Percentiles rank a stretch among this genome's conserved stretches.
Evolutionary conservation across 805 yeast genomes (phyloP).

Genomic region (Metschnikowia borealis): DNA sequence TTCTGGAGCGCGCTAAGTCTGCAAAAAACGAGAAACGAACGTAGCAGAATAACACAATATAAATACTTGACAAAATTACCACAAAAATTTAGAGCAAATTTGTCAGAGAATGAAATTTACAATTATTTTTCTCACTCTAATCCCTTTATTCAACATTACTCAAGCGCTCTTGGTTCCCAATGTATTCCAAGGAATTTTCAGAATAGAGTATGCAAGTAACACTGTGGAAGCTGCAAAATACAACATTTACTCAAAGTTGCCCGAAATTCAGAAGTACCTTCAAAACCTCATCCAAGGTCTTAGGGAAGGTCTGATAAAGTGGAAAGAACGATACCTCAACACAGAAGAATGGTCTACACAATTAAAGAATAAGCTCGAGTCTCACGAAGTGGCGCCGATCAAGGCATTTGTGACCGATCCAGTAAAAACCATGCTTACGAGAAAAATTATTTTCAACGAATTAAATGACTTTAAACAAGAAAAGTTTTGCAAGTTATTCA

Average conservation of each 20-base stretch:
- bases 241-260: neutral
- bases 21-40: neutral
- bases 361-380: neutral
- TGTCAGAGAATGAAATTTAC: neutral
- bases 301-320: neutral
- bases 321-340: neutral
- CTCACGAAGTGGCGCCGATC: neutral
- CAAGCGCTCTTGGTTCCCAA: neutral
- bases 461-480: neutral
- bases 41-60: neutral
- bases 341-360: neutral
- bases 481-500: constrained; percentile 1
- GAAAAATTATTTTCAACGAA: neutral
- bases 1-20: neutral
- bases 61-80: neutral
- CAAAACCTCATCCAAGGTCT: neutral
- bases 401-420: constrained; percentile 2
- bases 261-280: neutral
- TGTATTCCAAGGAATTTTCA: neutral
- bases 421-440: neutral
- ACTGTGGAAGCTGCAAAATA: neutral
- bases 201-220: neutral
- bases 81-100: too few species aligned
- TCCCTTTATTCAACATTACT: neutral
- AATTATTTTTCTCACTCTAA: neutral